These are phyloP conservation scores for Metschnikowia anglica DNA, from an alignment of 805 yeast species.

Conservation along the genomic window DNA sequence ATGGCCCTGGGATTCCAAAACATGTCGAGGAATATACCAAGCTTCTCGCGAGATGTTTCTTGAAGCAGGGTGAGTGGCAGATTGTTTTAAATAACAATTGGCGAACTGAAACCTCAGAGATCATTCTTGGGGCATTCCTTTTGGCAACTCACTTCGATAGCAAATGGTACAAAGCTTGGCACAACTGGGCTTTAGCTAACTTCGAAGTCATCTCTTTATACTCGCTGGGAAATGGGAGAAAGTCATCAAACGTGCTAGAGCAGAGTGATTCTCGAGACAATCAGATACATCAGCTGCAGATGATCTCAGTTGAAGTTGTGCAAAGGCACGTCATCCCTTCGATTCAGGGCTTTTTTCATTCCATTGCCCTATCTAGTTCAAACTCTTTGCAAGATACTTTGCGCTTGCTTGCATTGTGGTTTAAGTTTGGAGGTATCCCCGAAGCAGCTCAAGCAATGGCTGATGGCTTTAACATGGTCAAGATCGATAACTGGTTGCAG, in stretches of 20 bases:
- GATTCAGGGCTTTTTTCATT: slow-evolving; percentile 91
- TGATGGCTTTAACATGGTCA: slow-evolving; percentile 87
- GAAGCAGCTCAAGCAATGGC: slow-evolving; percentile 89
- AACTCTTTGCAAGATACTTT: slow-evolving; percentile 91
- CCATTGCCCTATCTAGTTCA: slow-evolving; percentile 81
- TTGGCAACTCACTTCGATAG: slow-evolving; percentile 93
- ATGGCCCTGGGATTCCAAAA: slow-evolving; percentile 65
- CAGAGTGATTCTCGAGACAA: slow-evolving; percentile 25
- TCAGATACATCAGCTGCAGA: slow-evolving; percentile 19
- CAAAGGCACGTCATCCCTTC: slow-evolving; percentile 94
- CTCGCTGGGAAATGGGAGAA: slow-evolving; percentile 28
- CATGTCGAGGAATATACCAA: slow-evolving; percentile 82
- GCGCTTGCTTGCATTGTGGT: slow-evolving; percentile 89
- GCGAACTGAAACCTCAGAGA: slow-evolving; percentile 74
- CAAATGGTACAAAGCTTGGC: slow-evolving; percentile 99
- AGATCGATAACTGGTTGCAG: slow-evolving; percentile 91
- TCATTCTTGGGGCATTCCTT: slow-evolving; percentile 86
- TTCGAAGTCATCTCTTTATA: slow-evolving; percentile 85
- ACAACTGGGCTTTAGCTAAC: slow-evolving; percentile 98
- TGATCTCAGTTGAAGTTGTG: slow-evolving; percentile 51
- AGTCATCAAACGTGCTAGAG: slow-evolving; percentile 23
- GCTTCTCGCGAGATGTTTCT: slow-evolving; percentile 86
- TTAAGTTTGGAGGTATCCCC: slow-evolving; percentile 89
- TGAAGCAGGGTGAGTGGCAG: slow-evolving; percentile 99
- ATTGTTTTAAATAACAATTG: slow-evolving; percentile 76